These are phyloP conservation scores for Salix caprea DNA, from an alignment of 345 rosid genomes.

Conservation along the genomic window DNA sequence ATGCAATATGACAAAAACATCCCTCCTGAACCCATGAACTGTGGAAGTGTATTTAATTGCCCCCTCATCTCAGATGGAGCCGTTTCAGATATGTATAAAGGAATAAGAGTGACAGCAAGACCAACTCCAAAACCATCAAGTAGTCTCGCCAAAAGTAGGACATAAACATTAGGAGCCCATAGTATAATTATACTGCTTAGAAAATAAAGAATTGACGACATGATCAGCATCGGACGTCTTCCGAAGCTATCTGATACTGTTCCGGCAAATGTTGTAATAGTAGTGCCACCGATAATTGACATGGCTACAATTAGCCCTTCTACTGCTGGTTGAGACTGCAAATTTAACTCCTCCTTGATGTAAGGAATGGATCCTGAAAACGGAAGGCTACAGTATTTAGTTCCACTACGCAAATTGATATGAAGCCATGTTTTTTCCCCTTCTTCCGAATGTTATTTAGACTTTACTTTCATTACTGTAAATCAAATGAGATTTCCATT, in stretches of 20 bases:
- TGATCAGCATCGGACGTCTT: conserved; percentile 39
- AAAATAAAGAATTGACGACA: conserved; percentile 36
- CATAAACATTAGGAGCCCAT: conserved; percentile 45
- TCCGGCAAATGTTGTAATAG: conserved; percentile 38
- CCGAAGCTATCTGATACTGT: conserved; percentile 33
- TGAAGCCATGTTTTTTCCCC: background rate
- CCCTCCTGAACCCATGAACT: conserved; percentile 41
- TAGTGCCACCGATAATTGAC: conserved; percentile 40
- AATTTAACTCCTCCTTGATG: conserved; percentile 40
- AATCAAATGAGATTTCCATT: too few relatives aligned
- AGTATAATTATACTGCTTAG: conserved; percentile 37
- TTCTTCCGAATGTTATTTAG: background rate
- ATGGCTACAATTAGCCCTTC: conserved; percentile 46
- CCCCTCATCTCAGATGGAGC: conserved; percentile 48
- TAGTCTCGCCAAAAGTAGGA: conserved; percentile 36
- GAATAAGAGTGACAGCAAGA: conserved; percentile 43
- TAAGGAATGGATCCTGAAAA: conserved; percentile 37
- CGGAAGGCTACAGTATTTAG: background rate
- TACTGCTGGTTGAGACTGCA: conserved; percentile 33
- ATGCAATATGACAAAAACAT: conserved; percentile 42
- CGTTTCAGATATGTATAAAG: conserved; percentile 44
- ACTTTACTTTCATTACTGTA: background rate
- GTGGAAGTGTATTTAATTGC: conserved; percentile 41
- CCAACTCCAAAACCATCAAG: conserved; percentile 43
- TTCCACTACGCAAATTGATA: background rate